Evolutionary conservation across 495 filamentous ascomycete species (phyloP).

Genomic region (Alectoria sarmentosa): DNA sequence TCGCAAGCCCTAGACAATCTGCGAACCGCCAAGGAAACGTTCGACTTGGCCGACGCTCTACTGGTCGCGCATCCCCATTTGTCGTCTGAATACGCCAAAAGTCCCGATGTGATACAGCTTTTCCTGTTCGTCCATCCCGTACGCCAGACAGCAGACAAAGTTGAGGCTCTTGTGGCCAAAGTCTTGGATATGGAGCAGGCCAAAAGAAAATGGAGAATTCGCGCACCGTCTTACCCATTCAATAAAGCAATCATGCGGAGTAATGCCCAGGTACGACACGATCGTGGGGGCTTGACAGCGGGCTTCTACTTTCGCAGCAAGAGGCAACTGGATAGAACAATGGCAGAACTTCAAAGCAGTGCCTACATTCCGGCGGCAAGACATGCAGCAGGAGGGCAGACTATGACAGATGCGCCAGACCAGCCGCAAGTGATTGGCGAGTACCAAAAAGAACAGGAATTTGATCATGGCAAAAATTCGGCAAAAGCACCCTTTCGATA

Average conservation of each 20-base stretch:
- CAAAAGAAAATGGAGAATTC: conserved; percentile 33
- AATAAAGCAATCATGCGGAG: conserved; percentile 44
- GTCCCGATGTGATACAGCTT: conserved; percentile 43
- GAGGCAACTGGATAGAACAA: conserved; percentile 36
- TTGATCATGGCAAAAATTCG: conserved; percentile 9
- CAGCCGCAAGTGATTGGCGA: conserved; percentile 18
- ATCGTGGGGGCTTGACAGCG: conserved; percentile 49
- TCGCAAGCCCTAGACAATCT: conserved; percentile 19
- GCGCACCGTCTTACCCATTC: conserved; percentile 46
- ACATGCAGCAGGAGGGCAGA: conserved; percentile 20
- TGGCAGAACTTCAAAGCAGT: conserved; percentile 33
- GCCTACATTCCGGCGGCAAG: conserved; percentile 30
- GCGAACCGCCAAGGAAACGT: conserved; percentile 32
- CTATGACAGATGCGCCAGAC: conserved; percentile 24
- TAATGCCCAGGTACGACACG: conserved; percentile 51
- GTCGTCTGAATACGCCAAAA: conserved; percentile 29
- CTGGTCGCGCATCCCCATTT: conserved; percentile 31
- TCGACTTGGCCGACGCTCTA: conserved; percentile 34
- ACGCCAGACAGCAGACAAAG: conserved; percentile 43
- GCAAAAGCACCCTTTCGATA: conserved; percentile 35
- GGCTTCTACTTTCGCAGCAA: conserved; percentile 48
- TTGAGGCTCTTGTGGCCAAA: conserved; percentile 39
- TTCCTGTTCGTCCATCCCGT: conserved; percentile 51
- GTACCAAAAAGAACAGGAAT: conserved; percentile 25
- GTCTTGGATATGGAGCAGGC: conserved; percentile 40